phyloP scores from a whole-genome alignment of 2,329 filamentous ascomycete species.

The Penicillium sp. region DNA sequence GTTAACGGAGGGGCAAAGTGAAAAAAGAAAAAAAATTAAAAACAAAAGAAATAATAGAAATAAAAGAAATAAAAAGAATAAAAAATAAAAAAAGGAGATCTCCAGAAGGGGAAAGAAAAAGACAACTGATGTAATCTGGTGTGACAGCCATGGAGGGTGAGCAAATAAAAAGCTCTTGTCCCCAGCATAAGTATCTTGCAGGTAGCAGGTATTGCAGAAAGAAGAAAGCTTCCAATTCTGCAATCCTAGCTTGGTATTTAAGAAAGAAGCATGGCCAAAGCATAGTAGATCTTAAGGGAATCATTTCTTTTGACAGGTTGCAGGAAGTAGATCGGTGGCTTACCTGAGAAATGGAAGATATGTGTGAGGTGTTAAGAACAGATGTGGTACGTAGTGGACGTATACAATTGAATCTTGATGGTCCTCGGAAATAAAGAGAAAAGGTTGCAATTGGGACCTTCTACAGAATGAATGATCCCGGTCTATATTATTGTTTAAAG shows the following conservation, averaged over 20 bases:
- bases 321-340: constrained; percentile 10
- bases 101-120: constrained; percentile 14
- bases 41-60: not conserved
- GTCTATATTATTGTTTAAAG: not conserved
- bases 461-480: not conserved
- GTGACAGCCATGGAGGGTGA: constrained; percentile 8
- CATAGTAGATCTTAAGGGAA: not conserved
- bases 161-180: constrained; percentile 11
- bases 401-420: not conserved
- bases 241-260: constrained; percentile 16
- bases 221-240: constrained; percentile 12
- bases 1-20: constrained; percentile 2
- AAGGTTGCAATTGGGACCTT: constrained; percentile 1
- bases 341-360: constrained; percentile 6
- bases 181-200: constrained; percentile 16
- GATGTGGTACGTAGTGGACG: not conserved
- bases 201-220: constrained; percentile 23
- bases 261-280: not conserved
- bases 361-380: not conserved
- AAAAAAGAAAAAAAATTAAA: constrained; percentile 6
- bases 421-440: not conserved
- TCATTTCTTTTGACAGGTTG: constrained; percentile 5
- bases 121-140: constrained; percentile 26
- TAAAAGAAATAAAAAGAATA: too few relatives aligned
- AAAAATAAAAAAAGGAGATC: not conserved